Conservation (phyloP, 2,329 filamentous ascomycete species). For the Alternaria solani region DNA sequence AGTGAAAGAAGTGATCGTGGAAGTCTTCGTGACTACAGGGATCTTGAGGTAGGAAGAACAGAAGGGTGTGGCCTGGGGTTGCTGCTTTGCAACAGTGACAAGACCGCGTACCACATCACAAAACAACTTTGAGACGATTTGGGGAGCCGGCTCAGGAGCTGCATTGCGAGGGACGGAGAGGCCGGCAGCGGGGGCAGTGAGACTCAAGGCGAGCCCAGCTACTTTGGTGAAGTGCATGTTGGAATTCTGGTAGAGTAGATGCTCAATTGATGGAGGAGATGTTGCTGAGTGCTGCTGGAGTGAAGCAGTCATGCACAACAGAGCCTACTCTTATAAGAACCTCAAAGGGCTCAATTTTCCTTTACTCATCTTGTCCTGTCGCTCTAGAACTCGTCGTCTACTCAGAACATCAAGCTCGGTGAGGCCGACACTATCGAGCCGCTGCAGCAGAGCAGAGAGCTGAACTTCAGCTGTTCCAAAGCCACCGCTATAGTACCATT, state of each 20-base stretch:
- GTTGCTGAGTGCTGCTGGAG: background rate
- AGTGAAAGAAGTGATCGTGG: background rate
- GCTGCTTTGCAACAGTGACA: background rate
- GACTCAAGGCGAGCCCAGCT: background rate
- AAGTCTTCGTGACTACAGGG: background rate
- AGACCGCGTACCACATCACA: background rate
- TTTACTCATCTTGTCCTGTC: background rate
- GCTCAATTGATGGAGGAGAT: background rate
- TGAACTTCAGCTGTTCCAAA: background rate
- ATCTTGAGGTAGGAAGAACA: conserved; percentile 2
- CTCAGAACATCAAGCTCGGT: background rate
- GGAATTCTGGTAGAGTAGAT: background rate
- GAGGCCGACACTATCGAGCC: background rate
- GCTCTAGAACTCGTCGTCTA: background rate
- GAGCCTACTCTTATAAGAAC: background rate
- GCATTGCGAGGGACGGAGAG: background rate
- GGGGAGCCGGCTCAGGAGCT: background rate
- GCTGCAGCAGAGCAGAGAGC: background rate
- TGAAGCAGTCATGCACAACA: no score
- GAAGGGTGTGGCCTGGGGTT: background rate
- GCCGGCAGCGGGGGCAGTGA: background rate
- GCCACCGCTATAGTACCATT: background rate
- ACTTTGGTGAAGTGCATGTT: background rate
- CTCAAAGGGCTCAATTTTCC: no score
- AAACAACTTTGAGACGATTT: background rate